Base-by-base conservation (phyloP, 495 filamentous ascomycete species). In the Xylaria intraflava region DNA sequence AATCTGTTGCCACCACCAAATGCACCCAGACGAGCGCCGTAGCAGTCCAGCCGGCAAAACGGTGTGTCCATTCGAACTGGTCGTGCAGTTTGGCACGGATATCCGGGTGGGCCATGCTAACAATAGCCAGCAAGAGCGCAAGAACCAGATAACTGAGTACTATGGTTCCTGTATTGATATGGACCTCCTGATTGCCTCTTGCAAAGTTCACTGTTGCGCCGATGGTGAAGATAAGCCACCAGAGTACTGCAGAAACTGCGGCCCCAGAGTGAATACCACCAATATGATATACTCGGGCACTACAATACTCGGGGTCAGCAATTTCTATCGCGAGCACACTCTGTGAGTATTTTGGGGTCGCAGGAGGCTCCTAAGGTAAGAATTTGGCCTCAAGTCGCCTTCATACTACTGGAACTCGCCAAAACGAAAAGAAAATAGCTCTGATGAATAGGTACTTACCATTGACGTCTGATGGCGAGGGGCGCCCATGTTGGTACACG, bases 241-340 rank as follows among this genome's bases (percentile, higher is more conserved):
- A 87, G 12, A 82, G 48, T 6, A 76, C 65, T 0, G 84, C 72
- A 26, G 81, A 78, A 12, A 83, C 66, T 17, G 79, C 82, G 55
- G 78, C 80, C 35, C 83, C 82, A 40, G 78, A 81, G 56, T 88
- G 85, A 2, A 87, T 71, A 17, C 85, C 85, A 22, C 84, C 84
- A 57, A 82, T 79, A 55, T 86, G 82, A 56, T 83, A 87, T 29
- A 85, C 69, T 40, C 83, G 80, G 17, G 83, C 81, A 48, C 43
- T 46, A 16, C 11, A 29, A 19, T n/a, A 14, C n/a, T 19, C 7
- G 2, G 12, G 19, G 42, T 46, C 14, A 46, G 43, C 20, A 19
- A 19, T 31, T 46, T n/a, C n/a, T n/a, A n/a, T n/a, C n/a, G n/a
- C n/a, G n/a, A n/a, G n/a, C n/a, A n/a, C n/a, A n/a, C n/a, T n/a